These are phyloP conservation scores for Durio zibethinus DNA, from an alignment of 345 rosid genomes.

Conservation along the genomic window DNA sequence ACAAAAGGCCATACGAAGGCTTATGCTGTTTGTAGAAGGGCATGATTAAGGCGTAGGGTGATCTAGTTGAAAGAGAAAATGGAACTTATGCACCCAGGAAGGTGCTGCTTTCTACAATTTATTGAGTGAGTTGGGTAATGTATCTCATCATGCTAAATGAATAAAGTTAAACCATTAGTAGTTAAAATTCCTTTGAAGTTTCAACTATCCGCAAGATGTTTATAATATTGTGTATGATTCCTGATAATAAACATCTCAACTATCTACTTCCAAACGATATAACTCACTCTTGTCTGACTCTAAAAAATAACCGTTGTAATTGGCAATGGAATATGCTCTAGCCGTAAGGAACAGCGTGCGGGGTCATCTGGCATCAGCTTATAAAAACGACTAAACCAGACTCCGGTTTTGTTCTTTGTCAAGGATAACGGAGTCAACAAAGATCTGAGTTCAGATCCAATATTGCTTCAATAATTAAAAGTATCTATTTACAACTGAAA, in stretches of 20 bases:
- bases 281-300: neutral
- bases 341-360: neutral
- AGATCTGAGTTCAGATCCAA: neutral
- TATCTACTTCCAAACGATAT: too few species aligned
- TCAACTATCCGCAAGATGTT: too few species aligned
- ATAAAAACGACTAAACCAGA: neutral
- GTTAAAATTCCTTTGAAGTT: neutral
- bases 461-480: neutral
- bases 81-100: neutral
- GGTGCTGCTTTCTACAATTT: neutral
- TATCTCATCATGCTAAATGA: neutral
- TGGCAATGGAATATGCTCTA: too few species aligned
- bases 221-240: neutral
- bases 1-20: slow-evolving; percentile 16
- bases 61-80: neutral
- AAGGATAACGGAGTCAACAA: neutral
- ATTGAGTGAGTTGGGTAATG: too few species aligned
- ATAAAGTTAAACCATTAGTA: neutral
- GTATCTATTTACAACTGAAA: neutral
- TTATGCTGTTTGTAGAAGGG: neutral
- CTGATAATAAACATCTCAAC: too few species aligned
- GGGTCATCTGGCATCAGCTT: too few species aligned
- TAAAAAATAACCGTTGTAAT: neutral
- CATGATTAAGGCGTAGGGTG: neutral
- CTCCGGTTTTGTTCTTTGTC: neutral